These are phyloP conservation scores for Zelopaecilomyces penicillatus DNA, from an alignment of 2,329 filamentous ascomycete genomes.

Conservation along the genomic window DNA sequence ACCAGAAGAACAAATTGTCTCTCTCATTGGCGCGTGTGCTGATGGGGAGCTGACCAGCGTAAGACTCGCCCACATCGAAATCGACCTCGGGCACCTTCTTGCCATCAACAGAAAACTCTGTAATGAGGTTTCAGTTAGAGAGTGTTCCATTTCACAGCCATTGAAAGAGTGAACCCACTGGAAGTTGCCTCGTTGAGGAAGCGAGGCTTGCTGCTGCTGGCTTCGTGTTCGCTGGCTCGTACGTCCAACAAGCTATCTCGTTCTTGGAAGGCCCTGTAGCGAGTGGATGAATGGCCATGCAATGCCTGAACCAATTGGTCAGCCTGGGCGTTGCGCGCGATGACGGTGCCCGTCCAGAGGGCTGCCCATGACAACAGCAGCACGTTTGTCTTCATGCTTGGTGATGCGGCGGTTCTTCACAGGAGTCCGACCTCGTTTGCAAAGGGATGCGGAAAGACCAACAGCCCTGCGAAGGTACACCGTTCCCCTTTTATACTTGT, in stretches of 20 bases:
- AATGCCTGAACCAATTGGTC: not conserved
- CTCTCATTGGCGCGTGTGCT: conserved; percentile 29
- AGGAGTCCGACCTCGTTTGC: too few species aligned
- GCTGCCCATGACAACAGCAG: too few species aligned
- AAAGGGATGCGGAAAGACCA: too few species aligned
- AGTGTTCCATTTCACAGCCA: not conserved
- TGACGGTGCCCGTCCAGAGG: too few species aligned
- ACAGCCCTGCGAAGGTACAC: too few species aligned
- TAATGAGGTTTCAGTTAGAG: not conserved
- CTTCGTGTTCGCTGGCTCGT: not conserved
- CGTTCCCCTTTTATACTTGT: too few species aligned
- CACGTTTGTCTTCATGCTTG: too few species aligned
- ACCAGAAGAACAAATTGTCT: conserved; percentile 56
- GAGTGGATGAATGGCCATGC: not conserved
- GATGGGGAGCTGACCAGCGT: conserved; percentile 55
- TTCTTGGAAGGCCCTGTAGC: not conserved
- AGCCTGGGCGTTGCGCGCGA: not conserved
- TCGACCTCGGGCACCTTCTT: conserved; percentile 56
- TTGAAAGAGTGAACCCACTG: not conserved
- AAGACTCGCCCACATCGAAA: conserved; percentile 61
- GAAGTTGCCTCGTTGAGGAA: conserved; percentile 1
- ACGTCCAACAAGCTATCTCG: not conserved
- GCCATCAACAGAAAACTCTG: conserved; percentile 58
- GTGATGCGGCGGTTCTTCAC: too few species aligned
- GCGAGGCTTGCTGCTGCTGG: not conserved